Percentiles rank a stretch among this genome's conserved stretches.
These are phyloP conservation scores for Pisolithus thermaeus DNA, from an alignment of 1,284 basidiomycete species.

Conservation along the genomic window DNA sequence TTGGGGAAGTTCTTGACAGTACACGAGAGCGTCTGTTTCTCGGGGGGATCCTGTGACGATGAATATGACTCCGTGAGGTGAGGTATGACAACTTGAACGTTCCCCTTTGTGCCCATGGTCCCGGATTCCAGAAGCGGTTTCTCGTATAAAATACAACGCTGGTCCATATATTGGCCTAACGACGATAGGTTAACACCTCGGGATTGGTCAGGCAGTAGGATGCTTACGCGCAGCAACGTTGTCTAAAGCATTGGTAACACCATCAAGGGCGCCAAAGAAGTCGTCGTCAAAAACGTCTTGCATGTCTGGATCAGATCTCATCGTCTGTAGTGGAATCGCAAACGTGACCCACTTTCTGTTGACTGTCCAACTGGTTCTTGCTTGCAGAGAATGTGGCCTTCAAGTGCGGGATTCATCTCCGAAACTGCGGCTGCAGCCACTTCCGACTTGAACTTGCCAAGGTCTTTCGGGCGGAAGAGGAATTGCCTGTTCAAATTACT, in stretches of 20 bases:
- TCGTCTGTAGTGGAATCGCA: conserved; percentile 1
- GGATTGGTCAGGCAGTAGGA: background rate
- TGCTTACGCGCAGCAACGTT: conserved; percentile 88
- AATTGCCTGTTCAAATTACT: conserved; percentile 98
- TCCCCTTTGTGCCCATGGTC: conserved; percentile 98
- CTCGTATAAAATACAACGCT: conserved; percentile 95
- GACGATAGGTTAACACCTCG: conserved; percentile 5
- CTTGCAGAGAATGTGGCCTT: conserved; percentile 83
- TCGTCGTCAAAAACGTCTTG: conserved; percentile 84
- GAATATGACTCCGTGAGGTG: conserved; percentile 97
- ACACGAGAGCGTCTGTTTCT: conserved; percentile 97
- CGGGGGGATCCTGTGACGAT: conserved; percentile 98
- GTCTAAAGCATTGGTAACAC: conserved; percentile 99
- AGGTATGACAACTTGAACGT: conserved; percentile 95
- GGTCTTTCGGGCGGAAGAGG: conserved; percentile 94
- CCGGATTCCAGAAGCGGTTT: conserved; percentile 98
- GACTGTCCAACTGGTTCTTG: conserved; percentile 94
- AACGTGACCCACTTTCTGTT: conserved; percentile 73
- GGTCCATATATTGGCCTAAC: conserved; percentile 95
- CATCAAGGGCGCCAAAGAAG: conserved; percentile 87
- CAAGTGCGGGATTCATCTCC: conserved; percentile 95
- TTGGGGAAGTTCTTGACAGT: conserved; percentile 99
- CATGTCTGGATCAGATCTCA: conserved; percentile 3
- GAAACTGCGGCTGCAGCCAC: conserved; percentile 89
- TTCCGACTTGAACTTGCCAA: conserved; percentile 98